Evolutionary conservation across 2,329 filamentous ascomycete species (phyloP).

Genomic region (Zymoseptoria brevis): DNA sequence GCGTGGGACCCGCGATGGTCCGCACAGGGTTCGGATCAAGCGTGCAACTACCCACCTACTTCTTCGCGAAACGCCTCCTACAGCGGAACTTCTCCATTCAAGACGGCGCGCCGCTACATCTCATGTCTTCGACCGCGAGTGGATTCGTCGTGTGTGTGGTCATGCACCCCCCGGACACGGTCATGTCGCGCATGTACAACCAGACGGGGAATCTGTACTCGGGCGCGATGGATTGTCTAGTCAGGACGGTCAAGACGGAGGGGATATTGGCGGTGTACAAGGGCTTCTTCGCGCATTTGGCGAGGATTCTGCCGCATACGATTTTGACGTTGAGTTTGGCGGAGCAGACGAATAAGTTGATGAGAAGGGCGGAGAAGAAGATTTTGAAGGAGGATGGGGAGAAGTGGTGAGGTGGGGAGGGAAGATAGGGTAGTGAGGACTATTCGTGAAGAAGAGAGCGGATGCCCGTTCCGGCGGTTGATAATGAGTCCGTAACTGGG

Average conservation of each 20-base stretch:
- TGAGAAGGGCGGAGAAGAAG: conserved; percentile 66
- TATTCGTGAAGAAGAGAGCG: background rate
- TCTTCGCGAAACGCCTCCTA: conserved; percentile 86
- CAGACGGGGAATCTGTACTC: conserved; percentile 96
- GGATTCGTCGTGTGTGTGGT: conserved; percentile 95
- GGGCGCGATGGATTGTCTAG: conserved; percentile 84
- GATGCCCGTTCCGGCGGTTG: background rate
- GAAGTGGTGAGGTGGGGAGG: conserved; percentile 6
- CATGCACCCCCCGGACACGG: conserved; percentile 98
- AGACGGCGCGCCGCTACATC: conserved; percentile 80
- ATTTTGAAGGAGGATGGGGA: conserved; percentile 29
- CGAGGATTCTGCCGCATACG: conserved; percentile 89
- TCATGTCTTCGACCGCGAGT: conserved; percentile 79
- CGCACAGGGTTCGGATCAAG: conserved; percentile 73
- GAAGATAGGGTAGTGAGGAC: background rate
- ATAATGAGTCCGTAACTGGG: background rate
- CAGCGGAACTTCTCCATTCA: conserved; percentile 78
- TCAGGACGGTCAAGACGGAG: conserved; percentile 85
- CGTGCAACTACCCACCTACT: conserved; percentile 95
- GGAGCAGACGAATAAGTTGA: conserved; percentile 92
- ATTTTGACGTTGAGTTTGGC: conserved; percentile 74
- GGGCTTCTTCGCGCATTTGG: conserved; percentile 90
- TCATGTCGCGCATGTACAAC: conserved; percentile 99
- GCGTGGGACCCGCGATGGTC: conserved; percentile 89
- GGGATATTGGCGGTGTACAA: conserved; percentile 93